Evolutionary conservation across 2,329 filamentous ascomycete genomes (phyloP).

Genomic region (Metarhizium rileyi): DNA sequence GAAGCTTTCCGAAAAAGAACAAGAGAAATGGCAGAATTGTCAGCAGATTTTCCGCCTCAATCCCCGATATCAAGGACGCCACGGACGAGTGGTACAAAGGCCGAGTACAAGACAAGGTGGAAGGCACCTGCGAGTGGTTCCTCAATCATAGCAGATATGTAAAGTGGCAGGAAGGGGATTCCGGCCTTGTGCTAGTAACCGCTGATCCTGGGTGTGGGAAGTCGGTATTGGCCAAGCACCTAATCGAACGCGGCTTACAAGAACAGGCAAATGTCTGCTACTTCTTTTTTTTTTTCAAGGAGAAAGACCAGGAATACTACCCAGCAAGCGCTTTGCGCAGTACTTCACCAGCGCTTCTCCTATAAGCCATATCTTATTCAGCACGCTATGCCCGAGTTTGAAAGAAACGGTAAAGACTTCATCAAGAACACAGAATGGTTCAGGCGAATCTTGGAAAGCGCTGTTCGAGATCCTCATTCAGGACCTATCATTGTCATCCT

Average conservation of each 20-base stretch:
- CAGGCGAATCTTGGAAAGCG: neutral
- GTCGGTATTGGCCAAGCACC: constrained; percentile 21
- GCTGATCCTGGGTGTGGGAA: constrained; percentile 31
- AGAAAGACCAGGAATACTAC: constrained; percentile 1
- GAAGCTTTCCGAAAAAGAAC: neutral
- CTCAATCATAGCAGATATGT: constrained; percentile 19
- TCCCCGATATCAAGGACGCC: neutral
- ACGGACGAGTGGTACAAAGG: constrained; percentile 23
- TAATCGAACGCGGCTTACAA: constrained; percentile 13
- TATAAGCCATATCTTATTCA: neutral
- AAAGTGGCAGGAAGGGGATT: constrained; percentile 17
- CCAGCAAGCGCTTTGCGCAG: constrained; percentile 2
- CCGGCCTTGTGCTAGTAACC: constrained; percentile 23
- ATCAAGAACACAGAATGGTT: neutral
- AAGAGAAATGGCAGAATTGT: constrained; percentile 6
- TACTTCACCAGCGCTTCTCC: neutral
- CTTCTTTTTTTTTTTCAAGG: constrained; percentile 4
- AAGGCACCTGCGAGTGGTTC: constrained; percentile 24
- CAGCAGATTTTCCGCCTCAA: constrained; percentile 11
- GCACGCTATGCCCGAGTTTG: neutral
- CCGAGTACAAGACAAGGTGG: constrained; percentile 5
- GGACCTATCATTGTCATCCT: neutral
- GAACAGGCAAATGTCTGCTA: constrained; percentile 21
- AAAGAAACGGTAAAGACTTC: neutral
- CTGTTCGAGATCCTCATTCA: neutral